Conservation (phyloP, 257 asterid genomes). For the Jasminum sambac region DNA sequence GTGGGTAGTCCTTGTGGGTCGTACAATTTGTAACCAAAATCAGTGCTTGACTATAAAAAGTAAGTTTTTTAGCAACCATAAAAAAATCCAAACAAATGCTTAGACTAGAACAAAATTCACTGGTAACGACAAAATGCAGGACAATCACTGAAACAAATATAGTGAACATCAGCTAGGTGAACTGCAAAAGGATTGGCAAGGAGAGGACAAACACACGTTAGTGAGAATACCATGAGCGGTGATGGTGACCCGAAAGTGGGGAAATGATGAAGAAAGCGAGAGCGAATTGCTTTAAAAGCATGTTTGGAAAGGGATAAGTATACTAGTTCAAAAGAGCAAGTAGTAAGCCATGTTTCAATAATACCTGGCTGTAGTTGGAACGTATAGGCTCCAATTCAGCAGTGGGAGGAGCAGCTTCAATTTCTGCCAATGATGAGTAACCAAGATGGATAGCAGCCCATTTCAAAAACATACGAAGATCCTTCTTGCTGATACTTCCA, state of each 20-base stretch:
- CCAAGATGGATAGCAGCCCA: constrained; percentile 94
- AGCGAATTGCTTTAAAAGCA: background rate
- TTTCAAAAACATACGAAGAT: constrained; percentile 69
- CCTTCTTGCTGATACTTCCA: constrained; percentile 93
- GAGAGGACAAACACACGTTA: background rate
- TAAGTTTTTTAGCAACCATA: too few species aligned
- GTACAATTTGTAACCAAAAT: too few species aligned
- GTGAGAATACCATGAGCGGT: background rate
- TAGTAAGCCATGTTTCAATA: background rate
- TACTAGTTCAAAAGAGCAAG: background rate
- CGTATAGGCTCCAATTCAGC: constrained; percentile 93
- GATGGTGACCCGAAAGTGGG: constrained; percentile 3
- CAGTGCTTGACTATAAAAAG: too few species aligned
- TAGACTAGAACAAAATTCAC: too few species aligned
- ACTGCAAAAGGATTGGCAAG: background rate
- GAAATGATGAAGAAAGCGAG: background rate
- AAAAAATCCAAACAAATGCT: too few species aligned
- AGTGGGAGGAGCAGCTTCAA: constrained; percentile 95
- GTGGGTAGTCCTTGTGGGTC: too few species aligned
- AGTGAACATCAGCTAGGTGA: constrained; percentile 6
- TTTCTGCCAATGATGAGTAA: constrained; percentile 77
- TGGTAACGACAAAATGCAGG: constrained; percentile 10
- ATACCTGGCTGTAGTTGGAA: constrained; percentile 81
- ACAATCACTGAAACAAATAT: background rate
- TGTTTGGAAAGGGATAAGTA: background rate